Conservation (phyloP, 352 stramenopile genomes). For the Phytophthora syringae region DNA sequence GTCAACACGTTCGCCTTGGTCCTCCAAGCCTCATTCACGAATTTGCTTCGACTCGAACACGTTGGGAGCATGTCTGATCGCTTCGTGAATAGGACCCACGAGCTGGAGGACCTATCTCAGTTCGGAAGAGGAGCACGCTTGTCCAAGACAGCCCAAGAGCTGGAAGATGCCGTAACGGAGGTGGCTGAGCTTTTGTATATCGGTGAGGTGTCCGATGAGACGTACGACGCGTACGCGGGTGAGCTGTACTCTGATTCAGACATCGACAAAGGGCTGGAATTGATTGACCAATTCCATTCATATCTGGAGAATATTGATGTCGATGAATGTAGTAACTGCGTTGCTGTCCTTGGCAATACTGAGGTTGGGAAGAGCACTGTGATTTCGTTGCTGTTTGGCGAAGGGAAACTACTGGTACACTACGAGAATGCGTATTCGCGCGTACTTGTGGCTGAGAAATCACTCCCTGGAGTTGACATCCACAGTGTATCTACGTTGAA, state of each 20-base stretch:
- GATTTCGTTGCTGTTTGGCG: slow-evolving; percentile 11
- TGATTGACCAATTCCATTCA: slow-evolving; percentile 14
- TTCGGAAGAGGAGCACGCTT: neutral
- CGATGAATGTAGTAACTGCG: neutral
- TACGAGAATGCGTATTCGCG: slow-evolving; percentile 15
- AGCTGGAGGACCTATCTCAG: neutral
- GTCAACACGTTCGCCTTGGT: neutral
- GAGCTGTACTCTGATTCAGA: neutral
- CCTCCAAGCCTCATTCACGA: neutral
- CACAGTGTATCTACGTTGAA: slow-evolving; percentile 4
- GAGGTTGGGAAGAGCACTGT: slow-evolving; percentile 13
- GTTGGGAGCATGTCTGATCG: too few species aligned
- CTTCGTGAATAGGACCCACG: too few species aligned
- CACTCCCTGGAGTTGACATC: slow-evolving; percentile 15
- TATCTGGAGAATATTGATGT: slow-evolving; percentile 2
- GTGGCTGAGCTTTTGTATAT: slow-evolving; percentile 1
- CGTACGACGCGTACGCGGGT: too few species aligned
- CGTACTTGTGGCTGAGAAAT: slow-evolving; percentile 9
- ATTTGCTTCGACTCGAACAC: neutral
- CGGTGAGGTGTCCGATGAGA: too few species aligned
- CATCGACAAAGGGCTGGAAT: slow-evolving; percentile 5
- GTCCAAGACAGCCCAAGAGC: neutral
- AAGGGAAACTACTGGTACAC: slow-evolving; percentile 9
- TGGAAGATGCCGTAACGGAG: neutral
- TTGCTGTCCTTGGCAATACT: slow-evolving; percentile 4